Evolutionary conservation across 2,329 filamentous ascomycete genomes (phyloP).

Genomic region (Colletotrichum sp.): DNA sequence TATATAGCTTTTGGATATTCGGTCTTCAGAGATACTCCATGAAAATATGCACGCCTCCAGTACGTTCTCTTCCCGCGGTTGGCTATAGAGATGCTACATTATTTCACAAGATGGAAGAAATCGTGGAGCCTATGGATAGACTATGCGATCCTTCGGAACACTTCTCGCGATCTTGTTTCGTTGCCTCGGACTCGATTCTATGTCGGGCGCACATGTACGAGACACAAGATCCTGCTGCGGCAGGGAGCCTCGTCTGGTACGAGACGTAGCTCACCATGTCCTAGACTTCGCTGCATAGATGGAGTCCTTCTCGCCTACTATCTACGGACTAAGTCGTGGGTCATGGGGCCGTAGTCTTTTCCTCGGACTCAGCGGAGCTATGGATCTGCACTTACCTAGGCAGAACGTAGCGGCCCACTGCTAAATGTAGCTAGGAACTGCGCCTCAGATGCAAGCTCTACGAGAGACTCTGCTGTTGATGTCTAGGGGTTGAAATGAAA

Average conservation of each 20-base stretch:
- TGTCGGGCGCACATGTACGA: rapidly evolving
- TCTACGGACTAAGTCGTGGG: neutral
- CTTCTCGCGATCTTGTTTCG: neutral
- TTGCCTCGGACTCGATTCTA: neutral
- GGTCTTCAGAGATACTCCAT: rapidly evolving
- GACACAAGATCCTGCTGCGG: neutral
- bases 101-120: neutral
- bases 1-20: neutral
- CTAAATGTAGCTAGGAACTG: neutral
- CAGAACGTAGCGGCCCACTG: neutral
- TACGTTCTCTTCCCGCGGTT: no score
- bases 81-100: no score
- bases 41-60: neutral
- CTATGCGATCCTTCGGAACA: neutral
- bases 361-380: neutral
- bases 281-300: neutral
- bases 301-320: neutral
- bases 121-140: neutral
- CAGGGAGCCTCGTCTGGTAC: neutral
- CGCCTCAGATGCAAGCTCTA: neutral
- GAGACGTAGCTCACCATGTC: neutral
- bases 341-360: neutral
- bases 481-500: neutral
- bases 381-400: neutral
- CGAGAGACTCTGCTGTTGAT: neutral